Conservation (phyloP, 2,329 filamentous ascomycete genomes). For the Lasiodiplodia sp. region DNA sequence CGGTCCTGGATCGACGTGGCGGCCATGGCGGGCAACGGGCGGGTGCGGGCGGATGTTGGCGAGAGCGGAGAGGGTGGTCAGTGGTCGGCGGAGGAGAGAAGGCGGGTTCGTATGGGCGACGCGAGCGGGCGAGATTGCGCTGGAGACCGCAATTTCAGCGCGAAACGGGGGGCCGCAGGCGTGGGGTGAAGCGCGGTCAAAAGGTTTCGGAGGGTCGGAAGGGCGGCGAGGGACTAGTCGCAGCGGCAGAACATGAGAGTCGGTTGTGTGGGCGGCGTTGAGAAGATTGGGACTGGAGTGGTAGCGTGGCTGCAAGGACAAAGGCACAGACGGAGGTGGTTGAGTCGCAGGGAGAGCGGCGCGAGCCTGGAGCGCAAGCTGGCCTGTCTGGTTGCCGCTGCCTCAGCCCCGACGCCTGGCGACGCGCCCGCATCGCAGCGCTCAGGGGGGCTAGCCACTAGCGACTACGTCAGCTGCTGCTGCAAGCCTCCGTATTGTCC, state of each 20-base stretch:
- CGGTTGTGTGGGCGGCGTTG: not conserved
- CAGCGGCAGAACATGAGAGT: not conserved
- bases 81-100: slow-evolving; percentile 16
- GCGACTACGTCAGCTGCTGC: not conserved
- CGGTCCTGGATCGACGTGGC: slow-evolving; percentile 88
- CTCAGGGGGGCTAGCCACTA: not conserved
- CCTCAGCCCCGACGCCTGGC: not conserved
- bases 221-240: not conserved
- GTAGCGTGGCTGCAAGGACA: slow-evolving; percentile 26
- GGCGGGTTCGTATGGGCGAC: not conserved
- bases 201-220: not conserved
- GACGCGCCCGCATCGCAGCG: not conserved
- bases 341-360: slow-evolving; percentile 24
- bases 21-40: slow-evolving; percentile 39
- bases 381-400: slow-evolving; percentile 14
- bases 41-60: slow-evolving; percentile 23
- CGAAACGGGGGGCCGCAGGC: slow-evolving; percentile 10
- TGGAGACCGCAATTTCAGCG: slow-evolving; percentile 21
- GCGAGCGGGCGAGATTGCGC: slow-evolving; percentile 6
- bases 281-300: not conserved
- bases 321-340: slow-evolving; percentile 25
- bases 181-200: not conserved
- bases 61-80: slow-evolving; percentile 24
- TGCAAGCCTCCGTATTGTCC: not conserved
- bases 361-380: slow-evolving; percentile 15